Evolutionary conservation across 495 filamentous ascomycete genomes (phyloP), one percentile per base, ranked within the genome.

Genomic region (Talaromyces trachyspermus): DNA sequence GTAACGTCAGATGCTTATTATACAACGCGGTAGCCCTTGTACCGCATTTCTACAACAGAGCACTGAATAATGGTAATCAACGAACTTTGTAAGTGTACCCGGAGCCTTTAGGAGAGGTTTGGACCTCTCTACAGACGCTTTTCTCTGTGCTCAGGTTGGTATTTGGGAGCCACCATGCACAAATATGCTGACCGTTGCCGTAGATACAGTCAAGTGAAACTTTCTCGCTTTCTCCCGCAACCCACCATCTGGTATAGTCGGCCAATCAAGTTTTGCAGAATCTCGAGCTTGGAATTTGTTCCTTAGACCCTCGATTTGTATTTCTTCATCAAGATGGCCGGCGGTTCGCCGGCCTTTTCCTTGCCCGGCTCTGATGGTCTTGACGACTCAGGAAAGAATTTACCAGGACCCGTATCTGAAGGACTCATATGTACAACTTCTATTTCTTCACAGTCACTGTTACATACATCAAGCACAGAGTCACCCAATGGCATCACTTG

Each of bases 121-220:
- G 42, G 29, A 29, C 15, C 26, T 44, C 41, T 22, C 17, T 20
- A 23, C 8, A 19, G 18, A 14, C 8, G 1, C 32, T 46, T 37
- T 46, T 14, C 15, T 11, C 29, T 46, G 24, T 44, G 42, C 11
- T 17, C 25, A 18, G 8, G 20, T n/a, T n/a, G 29, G 44, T 46
- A 46, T 46, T 37, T 46, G 29, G 29, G 29, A 24, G 32, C 29
- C 24, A 46, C 25, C 19, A 23, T 46, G 30, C 37, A 35, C 29
- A 46, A 46, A 33, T 36, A 46, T 46, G 44, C 44, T 46, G 44
- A 46, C 30, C 29, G 30, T 46, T 36, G 44, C 44, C 32, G 32
- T 46, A 46, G 44, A 46, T 46, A 46, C 44, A 46, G 18, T n/a
- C 44, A 2, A 35, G 44, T 24, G 20, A 46, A 36, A 24, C 30